Conservation (phyloP, 2,329 filamentous ascomycete genomes). For the Pseudocercospora ulei region DNA sequence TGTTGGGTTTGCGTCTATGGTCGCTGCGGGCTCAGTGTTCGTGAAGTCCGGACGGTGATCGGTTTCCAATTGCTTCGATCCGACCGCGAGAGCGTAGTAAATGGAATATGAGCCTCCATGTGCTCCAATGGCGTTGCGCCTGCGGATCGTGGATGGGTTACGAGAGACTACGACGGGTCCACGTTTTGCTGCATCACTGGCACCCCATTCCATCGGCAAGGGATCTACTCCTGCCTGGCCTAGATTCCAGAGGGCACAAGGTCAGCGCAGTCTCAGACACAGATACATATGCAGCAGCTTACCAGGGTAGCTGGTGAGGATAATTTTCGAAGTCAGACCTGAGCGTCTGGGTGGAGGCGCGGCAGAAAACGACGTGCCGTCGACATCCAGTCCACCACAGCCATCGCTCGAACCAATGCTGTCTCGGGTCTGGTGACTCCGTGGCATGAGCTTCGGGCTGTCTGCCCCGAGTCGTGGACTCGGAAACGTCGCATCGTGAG, state of each 20-base stretch:
- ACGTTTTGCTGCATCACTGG: conserved; percentile 60
- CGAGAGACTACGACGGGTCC: conserved; percentile 84
- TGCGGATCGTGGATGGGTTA: conserved; percentile 62
- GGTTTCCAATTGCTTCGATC: conserved; percentile 74
- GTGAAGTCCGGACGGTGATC: conserved; percentile 71
- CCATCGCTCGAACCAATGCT: conserved; percentile 26
- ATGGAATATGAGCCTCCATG: conserved; percentile 91
- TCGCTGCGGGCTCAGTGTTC: conserved; percentile 84
- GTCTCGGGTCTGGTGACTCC: conserved; percentile 23
- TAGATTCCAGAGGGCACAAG: no score
- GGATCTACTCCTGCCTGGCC: conserved; percentile 92
- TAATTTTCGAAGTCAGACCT: conserved; percentile 50
- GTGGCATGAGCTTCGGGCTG: conserved; percentile 23
- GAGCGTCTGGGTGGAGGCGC: conserved; percentile 33
- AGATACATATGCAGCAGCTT: no score
- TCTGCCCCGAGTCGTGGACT: conserved; percentile 23
- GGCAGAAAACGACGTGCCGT: conserved; percentile 15
- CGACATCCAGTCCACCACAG: conserved; percentile 17
- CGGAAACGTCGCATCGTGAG: conserved; percentile 28
- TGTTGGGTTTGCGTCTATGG: conserved; percentile 78
- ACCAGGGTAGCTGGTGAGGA: conserved; percentile 77
- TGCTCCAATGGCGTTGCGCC: conserved; percentile 64
- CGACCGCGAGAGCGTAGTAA: conserved; percentile 86
- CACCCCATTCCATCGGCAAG: conserved; percentile 79
- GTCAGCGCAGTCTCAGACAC: no score